Evolutionary conservation across 257 asterid genomes (phyloP), one percentile per base, ranked within the genome.

Genomic region (Solanum corneliomulleri): DNA sequence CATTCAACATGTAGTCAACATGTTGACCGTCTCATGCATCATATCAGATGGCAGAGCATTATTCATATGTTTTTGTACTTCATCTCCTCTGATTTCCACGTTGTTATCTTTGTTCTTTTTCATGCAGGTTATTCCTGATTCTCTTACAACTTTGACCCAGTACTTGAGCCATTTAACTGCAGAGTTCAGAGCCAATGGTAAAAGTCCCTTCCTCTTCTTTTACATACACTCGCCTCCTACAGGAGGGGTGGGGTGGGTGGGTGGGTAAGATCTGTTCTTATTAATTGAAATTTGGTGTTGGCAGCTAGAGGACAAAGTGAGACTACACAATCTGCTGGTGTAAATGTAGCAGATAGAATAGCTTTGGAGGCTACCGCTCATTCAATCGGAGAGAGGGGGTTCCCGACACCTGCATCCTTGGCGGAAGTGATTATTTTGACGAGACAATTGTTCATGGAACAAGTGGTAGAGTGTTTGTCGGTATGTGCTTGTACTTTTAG

Each of bases 331-430:
- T 87, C 88, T 88, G 87, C 92, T 88, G 92, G 90, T 83, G 87
- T 83, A 62, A 81, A 85, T 85, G 97, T 86, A 87, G 86, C 88
- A 72, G 93, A 83, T 82, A 94, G 88, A 41, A 91, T 88, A 84
- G 90, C 88, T 85, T 77, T 86, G 13, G 92, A 90, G 72, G 91
- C 91, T 82, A 45, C 91, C 49, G 76, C 75, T 25, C 87, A 15
- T 90, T 88, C 93, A 74, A 84, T 66, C 72, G 92, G 89, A 86
- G 91, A 92, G 87, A 89, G 95, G 91, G 94, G 98, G 83, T 93
- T 94, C 84, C 95, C 98, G 44, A 94, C 95, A 12, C 99, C 98
- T n/a, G 97, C 93, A 90, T 90, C 93, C 86, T 92, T 97, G 94
- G 97, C 95, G 23, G 95, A 92, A 87, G 95, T 94, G 90, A 88